Percentiles rank a stretch among this genome's conserved stretches.
These are phyloP conservation scores for Solanum hybrid DNA, from an alignment of 305 asterid genomes.

Conservation along the genomic window DNA sequence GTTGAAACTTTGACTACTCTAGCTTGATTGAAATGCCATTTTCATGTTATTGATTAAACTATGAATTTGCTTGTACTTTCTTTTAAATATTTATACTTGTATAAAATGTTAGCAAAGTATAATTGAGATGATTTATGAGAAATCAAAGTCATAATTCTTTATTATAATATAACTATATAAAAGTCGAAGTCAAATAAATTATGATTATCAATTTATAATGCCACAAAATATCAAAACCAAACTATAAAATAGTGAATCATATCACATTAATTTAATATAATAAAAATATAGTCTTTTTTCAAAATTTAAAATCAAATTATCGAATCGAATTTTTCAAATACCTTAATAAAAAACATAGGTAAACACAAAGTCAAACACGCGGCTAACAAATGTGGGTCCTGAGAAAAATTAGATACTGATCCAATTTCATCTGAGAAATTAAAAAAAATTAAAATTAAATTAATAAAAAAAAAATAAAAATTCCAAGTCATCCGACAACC, in stretches of 20 bases:
- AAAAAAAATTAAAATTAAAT: background rate
- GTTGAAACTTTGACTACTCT: background rate
- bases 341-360: background rate
- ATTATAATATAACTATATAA: background rate
- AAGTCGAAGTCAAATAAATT: background rate
- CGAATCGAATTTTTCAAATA: background rate
- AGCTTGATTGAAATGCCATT: background rate
- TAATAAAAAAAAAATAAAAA: background rate
- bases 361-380: background rate
- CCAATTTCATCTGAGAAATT: background rate
- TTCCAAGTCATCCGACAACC: slow-evolving; percentile 11
- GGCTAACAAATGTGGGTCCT: background rate
- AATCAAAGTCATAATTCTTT: background rate
- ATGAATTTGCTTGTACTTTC: background rate
- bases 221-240: background rate
- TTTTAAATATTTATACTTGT: background rate
- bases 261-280: background rate
- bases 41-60: background rate
- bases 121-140: background rate
- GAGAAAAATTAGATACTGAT: background rate
- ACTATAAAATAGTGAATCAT: too few relatives aligned
- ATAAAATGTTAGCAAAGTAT: background rate
- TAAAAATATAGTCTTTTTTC: background rate
- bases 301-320: background rate
- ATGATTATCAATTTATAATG: background rate